Evolutionary conservation across 495 filamentous ascomycete species (phyloP), one percentile per base, ranked within the genome.

Genomic region (Eremomyces bilateralis): DNA sequence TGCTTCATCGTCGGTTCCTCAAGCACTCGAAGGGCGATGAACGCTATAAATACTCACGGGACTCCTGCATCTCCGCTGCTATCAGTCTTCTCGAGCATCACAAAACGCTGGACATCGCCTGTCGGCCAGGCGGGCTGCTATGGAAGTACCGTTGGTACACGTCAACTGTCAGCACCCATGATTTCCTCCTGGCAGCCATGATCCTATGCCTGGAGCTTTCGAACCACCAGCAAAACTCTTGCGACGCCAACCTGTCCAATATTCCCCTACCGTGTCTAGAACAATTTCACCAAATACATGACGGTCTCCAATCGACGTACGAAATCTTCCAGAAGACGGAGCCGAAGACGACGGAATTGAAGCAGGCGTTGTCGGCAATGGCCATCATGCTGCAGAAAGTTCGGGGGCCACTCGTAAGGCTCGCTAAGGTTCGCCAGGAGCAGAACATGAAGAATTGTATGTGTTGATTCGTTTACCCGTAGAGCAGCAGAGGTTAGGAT

Each of bases 121-220:
- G 43, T 4, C 40, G 51, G 20, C 47, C 50, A 2, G 59, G 56
- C 4, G 60, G 59, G 0, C 57, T 52, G 27, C 44, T 65, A 5
- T 40, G 59, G 21, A 53, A 53, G 13, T 55, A 63, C 15, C 47
- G 51, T 29, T 65, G 62, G 61, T 58, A 62, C 46, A 49, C 64
- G 33, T 54, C 58, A 5, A 54, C 53, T 1, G 46, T 65, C 8
- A 53, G 46, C 2, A 46, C 50, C 3, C 53, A 63, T 40, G 63
- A 64, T 34, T 65, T 64, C 37, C 51, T 67, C 1, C 49, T 62
- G 1, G 64, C 62, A 1, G 52, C 61, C 8, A 67, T 69, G 63
- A 44, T 69, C 11, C 42, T 66, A 10, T 64, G 62, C 37, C 47
- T 65, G 0, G 61, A 66, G 38, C 43, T n/a, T n/a, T 69, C n/a